These are phyloP conservation scores for Fusarium proliferatum DNA, from an alignment of 2,329 filamentous ascomycete genomes.

Conservation along the genomic window DNA sequence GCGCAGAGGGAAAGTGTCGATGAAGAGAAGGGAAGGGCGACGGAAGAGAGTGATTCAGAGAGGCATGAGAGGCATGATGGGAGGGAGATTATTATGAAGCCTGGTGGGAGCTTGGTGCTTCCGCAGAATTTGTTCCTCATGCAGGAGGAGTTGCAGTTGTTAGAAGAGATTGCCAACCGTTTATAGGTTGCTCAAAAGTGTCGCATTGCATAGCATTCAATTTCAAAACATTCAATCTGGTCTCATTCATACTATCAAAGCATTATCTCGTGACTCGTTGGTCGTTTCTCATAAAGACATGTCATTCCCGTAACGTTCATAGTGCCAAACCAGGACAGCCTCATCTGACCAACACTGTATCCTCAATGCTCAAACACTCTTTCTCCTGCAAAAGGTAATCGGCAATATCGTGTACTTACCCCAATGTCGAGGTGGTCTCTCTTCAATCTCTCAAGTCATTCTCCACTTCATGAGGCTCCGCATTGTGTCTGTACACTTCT, in stretches of 20 bases:
- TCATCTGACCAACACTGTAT: rapidly evolving
- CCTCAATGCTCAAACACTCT: not conserved
- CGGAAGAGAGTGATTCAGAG: conserved; percentile 26
- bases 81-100: conserved; percentile 51
- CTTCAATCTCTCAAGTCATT: not conserved
- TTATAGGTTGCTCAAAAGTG: conserved; percentile 32
- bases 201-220: not conserved
- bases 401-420: not conserved
- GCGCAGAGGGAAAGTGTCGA: conserved; percentile 9
- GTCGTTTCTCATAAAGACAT: not conserved
- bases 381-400: rapidly evolving
- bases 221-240: no score
- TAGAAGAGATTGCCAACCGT: conserved; percentile 52
- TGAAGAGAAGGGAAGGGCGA: conserved; percentile 27
- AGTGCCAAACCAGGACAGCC: not conserved
- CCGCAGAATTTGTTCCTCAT: conserved; percentile 52
- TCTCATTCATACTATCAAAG: not conserved
- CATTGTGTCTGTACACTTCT: rapidly evolving
- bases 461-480: not conserved
- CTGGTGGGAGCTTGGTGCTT: conserved; percentile 48
- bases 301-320: not conserved
- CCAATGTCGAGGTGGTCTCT: not conserved
- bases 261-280: not conserved
- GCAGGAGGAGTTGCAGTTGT: conserved; percentile 51
- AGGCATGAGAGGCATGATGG: conserved; percentile 30